Evolutionary conservation across 257 asterid species (phyloP), one percentile per base, ranked within the genome.

Genomic region (Penstemon eatonii): DNA sequence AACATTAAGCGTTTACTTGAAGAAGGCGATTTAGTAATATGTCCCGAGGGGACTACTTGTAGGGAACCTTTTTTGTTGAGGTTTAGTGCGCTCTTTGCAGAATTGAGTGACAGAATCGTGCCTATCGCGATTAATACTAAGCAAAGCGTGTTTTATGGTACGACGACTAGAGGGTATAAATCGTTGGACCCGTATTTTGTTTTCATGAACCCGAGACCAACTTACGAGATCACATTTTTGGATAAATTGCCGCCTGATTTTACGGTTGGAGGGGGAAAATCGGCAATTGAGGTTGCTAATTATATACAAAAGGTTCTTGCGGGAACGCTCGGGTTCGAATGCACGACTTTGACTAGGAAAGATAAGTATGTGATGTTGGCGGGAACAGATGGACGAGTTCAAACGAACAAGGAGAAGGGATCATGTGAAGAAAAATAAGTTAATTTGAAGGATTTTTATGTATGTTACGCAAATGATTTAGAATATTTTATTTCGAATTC

Each of bases 41-140:
- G 96, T 66, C 96, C 97, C 0, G 98, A 92, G 62, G 98, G 98
- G 40, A 92, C 98, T 0, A 92, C 98, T 0, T 92, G 98, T 51
- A 41, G 98, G 36, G 98, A 90, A 52, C 86, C 92, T 7, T 92
- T 90, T 55, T 60, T 92, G 66, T 75, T 92, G 36, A 68, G 97
- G 72, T 90, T 92, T 64, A 90, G 96, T 53, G 97, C 96, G n/a
- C 81, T 92, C 1, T 92, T 92, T 37, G 97, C 98, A 0, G 98
- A 92, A 53, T 49, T 92, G 4, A 92, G 93, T 6, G 95, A 92
- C 60, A 67, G 97, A 44, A 92, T 90, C 57, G 98, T 93, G 45
- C 98, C 95, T 0, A 97, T 92, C 6, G 95, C 98, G 12, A 83
- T 90, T 4, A 84, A 79, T 9, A 74, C 89, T 0, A 85, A 85